phyloP scores from a whole-genome alignment of 331 rosid species.

The Quercus lobata region DNA sequence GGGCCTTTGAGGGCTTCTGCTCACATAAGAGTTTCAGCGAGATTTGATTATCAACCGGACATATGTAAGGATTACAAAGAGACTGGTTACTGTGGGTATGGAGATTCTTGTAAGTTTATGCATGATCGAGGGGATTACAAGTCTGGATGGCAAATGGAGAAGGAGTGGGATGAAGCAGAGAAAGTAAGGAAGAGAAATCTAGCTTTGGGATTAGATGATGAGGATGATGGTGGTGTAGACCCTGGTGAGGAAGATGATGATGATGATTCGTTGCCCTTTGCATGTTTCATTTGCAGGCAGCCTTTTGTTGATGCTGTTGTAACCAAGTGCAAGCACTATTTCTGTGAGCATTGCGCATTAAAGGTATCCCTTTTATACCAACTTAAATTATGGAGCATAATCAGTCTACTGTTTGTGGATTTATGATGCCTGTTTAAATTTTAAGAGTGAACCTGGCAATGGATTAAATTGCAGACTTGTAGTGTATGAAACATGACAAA shows the following conservation, averaged over 20 bases:
- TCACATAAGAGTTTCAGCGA: conserved; percentile 78
- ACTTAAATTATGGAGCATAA: background rate
- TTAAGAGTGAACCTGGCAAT: background rate
- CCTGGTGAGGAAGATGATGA: conserved; percentile 46
- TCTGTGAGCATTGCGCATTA: conserved; percentile 87
- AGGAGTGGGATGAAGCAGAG: conserved; percentile 91
- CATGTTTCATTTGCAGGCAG: conserved; percentile 83
- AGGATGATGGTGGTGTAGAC: conserved; percentile 35
- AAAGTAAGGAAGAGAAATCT: conserved; percentile 68
- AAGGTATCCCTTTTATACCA: conserved; percentile 43
- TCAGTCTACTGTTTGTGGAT: background rate
- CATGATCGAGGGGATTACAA: conserved; percentile 94
- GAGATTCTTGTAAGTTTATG: conserved; percentile 87
- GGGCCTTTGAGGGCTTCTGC: conserved; percentile 96
- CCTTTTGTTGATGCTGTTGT: conserved; percentile 86
- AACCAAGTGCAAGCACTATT: conserved; percentile 87
- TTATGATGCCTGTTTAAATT: background rate
- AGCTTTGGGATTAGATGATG: conserved; percentile 49
- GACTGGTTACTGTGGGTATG: conserved; percentile 91
- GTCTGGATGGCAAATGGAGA: conserved; percentile 94
- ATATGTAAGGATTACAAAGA: conserved; percentile 93
- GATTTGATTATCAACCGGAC: conserved; percentile 97
- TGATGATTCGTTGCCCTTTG: conserved; percentile 71
- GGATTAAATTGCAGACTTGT: background rate
- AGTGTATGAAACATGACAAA: background rate